Base-by-base conservation (phyloP, 2,329 filamentous ascomycete genomes). In the Aspergillus bombycis region DNA sequence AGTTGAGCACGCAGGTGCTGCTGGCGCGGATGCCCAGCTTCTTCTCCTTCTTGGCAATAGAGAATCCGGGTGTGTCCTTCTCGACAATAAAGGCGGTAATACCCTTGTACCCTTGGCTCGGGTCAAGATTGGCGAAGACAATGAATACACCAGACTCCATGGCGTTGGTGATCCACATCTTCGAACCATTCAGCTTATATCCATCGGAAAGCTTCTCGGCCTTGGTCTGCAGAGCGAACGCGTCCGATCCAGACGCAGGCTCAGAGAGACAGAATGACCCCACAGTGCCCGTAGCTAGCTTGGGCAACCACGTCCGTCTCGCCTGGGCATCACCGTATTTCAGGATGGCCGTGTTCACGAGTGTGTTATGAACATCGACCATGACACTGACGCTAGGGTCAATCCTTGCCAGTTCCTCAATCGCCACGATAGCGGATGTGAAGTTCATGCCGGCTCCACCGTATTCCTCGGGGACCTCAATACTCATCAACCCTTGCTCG, bases 81-180 rank as follows among this genome's bases (percentile, higher is more conserved):
- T 97, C 94, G 48, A 98, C 89, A 65, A 99, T 84, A 77, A 99
- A 99, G 58, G 95, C 95, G 2, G 93, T 94, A 79, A 99, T 99
- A 63, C 95, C 95, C 81, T 94, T 94, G 86, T 99, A 97, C 59
- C 93, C 94, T 82, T 94, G 93, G 81, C 88, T 89, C 0, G 91
- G 94, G 76, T 97, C 90, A 45, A 99, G 84, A 81, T 97, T 99
- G 74, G 95, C 95, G 76, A 99, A 99, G 63, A 99, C 95, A 74
- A 99, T 94, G 83, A 97, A 99, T 83, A 98, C 90, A 64, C 89
- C 89, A 23, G 95, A 91, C 82, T 99, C 95, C 83, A 94, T 89
- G 57, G 91, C 91, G 85, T 99, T 99, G 67, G 95, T 99, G 81
- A 99, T 99, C 95, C 95, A 99, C 95, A 99, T 99, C 87, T 99